These are phyloP conservation scores for Calocybe gangraenosa DNA, from an alignment of 768 basidiomycete species.

Conservation along the genomic window DNA sequence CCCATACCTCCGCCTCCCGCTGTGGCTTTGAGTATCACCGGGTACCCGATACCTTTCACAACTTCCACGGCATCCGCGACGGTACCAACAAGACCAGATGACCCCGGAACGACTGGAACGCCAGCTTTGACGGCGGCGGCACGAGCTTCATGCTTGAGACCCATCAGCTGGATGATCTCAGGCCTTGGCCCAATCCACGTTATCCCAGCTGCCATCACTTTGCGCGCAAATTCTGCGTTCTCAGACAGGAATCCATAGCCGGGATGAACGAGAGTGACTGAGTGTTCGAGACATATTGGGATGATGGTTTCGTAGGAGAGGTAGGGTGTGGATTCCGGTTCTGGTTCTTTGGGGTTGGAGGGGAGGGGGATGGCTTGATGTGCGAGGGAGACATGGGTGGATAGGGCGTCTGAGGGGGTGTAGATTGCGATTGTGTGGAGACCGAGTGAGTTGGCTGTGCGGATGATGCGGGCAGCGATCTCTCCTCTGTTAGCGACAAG, in stretches of 20 bases:
- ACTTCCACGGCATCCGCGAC: constrained; percentile 36
- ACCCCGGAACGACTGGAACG: constrained; percentile 55
- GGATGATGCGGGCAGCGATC: constrained; percentile 62
- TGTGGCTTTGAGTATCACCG: constrained; percentile 64
- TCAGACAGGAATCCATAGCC: constrained; percentile 68
- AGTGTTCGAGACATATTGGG: constrained; percentile 33
- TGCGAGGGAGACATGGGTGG: constrained; percentile 55
- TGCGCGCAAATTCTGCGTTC: constrained; percentile 50
- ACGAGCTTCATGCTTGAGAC: constrained; percentile 58
- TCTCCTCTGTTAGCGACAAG: constrained; percentile 72
- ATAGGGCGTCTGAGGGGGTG: constrained; percentile 51
- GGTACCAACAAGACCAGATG: constrained; percentile 39
- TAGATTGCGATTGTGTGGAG: constrained; percentile 57
- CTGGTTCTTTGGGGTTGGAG: neutral
- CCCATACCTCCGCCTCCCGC: constrained; percentile 72
- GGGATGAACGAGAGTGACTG: constrained; percentile 53
- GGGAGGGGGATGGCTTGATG: constrained; percentile 42
- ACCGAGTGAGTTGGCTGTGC: constrained; percentile 48
- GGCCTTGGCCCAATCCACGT: constrained; percentile 56
- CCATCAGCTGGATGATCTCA: constrained; percentile 48
- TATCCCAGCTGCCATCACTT: constrained; percentile 43
- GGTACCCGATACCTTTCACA: constrained; percentile 46
- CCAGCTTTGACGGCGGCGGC: constrained; percentile 40
- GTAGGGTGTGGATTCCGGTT: constrained; percentile 43
- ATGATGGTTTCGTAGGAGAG: constrained; percentile 34